A percentile compares a stretch with the other conserved stretches of the same genome.
Evolutionary conservation across 129 eudicot genomes (phyloP).

Genomic region (Artemisia argyi): DNA sequence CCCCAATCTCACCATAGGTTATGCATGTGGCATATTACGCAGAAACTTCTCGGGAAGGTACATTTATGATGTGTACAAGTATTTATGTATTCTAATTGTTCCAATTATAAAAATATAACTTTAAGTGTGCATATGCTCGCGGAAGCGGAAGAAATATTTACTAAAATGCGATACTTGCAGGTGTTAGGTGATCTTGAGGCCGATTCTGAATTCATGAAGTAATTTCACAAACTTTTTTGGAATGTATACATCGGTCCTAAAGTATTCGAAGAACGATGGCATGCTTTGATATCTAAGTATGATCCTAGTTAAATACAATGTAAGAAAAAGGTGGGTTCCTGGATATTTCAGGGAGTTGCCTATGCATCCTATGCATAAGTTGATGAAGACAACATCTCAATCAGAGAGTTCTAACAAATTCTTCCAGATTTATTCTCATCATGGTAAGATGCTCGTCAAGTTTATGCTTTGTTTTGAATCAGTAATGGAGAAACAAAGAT

Average conservation of each 20-base stretch:
- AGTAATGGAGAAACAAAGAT: neutral
- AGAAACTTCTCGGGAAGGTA: constrained; percentile 2
- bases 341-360: neutral
- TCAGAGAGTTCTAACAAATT: neutral
- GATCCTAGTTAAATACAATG: neutral
- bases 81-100: neutral
- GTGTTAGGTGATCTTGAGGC: too few relatives aligned
- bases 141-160: too few relatives aligned
- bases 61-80: too few relatives aligned
- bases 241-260: too few relatives aligned
- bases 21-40: constrained; percentile 1
- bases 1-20: neutral
- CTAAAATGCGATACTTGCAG: too few relatives aligned
- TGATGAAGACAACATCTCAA: constrained; percentile 7
- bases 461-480: neutral
- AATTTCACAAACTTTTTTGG: too few relatives aligned
- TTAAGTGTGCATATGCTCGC: too few relatives aligned
- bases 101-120: neutral
- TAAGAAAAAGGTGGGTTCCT: neutral
- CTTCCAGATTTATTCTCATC: neutral
- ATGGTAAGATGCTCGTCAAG: neutral
- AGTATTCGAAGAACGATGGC: neutral
- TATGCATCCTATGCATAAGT: too few relatives aligned
- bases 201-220: too few relatives aligned
- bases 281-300: too few relatives aligned